Percentiles rank a stretch among this genome's conserved stretches.
phyloP scores from a whole-genome alignment of 495 filamentous ascomycete species.

The Glonium stellatum region DNA sequence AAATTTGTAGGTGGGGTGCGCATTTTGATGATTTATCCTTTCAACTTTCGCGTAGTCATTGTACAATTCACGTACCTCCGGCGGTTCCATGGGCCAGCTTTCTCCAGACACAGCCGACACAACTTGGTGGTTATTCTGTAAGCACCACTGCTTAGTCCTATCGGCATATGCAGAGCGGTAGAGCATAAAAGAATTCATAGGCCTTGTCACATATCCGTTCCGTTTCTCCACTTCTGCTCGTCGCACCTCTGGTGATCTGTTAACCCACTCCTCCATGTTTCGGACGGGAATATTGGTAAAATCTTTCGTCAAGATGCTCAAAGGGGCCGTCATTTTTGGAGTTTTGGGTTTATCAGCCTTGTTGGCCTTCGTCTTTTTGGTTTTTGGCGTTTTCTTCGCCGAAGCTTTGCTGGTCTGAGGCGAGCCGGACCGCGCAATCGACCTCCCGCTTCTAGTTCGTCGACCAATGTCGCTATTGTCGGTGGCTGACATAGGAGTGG shows the following conservation, averaged over 20 bases:
- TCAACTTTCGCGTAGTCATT: slow-evolving; percentile 75
- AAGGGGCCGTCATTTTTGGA: slow-evolving; percentile 54
- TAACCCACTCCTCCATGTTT: slow-evolving; percentile 80
- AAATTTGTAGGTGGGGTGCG: slow-evolving; percentile 94
- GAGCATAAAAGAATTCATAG: slow-evolving; percentile 99
- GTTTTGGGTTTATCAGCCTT: slow-evolving; percentile 46
- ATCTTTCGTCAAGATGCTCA: slow-evolving; percentile 72
- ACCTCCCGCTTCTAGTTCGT: slow-evolving; percentile 45
- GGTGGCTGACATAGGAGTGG: slow-evolving; percentile 36
- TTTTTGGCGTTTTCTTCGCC: slow-evolving; percentile 43
- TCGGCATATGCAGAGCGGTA: slow-evolving; percentile 92
- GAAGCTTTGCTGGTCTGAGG: slow-evolving; percentile 25
- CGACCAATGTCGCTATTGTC: slow-evolving; percentile 30
- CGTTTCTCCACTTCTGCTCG: slow-evolving; percentile 57
- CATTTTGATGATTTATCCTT: slow-evolving; percentile 73
- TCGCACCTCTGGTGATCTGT: slow-evolving; percentile 59
- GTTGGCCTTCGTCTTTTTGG: slow-evolving; percentile 45
- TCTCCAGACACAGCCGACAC: slow-evolving; percentile 77
- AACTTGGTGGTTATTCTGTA: slow-evolving; percentile 89
- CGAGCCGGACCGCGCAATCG: slow-evolving; percentile 32
- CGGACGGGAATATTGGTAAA: slow-evolving; percentile 56
- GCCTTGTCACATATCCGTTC: slow-evolving; percentile 76
- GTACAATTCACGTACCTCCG: slow-evolving; percentile 66
- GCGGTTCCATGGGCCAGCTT: slow-evolving; percentile 79
- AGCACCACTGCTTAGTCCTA: slow-evolving; percentile 71